A percentile compares a stretch with the other conserved stretches of the same genome.
Evolutionary conservation across 2,329 filamentous ascomycete species (phyloP).

Genomic region (Colletotrichum sublineola): DNA sequence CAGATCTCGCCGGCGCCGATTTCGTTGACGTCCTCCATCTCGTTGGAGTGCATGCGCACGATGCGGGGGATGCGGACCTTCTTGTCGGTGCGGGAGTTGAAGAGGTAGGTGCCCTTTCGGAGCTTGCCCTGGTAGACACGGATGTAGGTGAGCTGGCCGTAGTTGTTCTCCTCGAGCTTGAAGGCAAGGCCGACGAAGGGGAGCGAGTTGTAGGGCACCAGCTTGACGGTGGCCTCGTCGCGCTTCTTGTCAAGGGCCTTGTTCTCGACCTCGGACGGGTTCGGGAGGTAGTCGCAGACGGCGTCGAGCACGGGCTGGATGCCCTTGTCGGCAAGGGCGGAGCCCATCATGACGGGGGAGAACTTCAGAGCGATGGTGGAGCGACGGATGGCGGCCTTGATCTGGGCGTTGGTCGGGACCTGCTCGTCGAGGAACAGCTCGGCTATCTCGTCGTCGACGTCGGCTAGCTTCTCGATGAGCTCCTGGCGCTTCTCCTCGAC

Average conservation of each 20-base stretch:
- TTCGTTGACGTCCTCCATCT: slow-evolving; percentile 96
- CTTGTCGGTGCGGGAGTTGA: slow-evolving; percentile 94
- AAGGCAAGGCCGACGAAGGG: slow-evolving; percentile 97
- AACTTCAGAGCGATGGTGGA: slow-evolving; percentile 93
- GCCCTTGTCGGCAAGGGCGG: slow-evolving; percentile 92
- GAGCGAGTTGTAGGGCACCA: slow-evolving; percentile 92
- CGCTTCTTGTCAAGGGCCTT: slow-evolving; percentile 86
- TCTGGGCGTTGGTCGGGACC: slow-evolving; percentile 82
- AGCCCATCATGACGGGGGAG: slow-evolving; percentile 95
- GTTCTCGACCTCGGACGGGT: slow-evolving; percentile 91
- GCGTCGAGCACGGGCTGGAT: slow-evolving; percentile 97
- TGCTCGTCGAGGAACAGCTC: slow-evolving; percentile 93
- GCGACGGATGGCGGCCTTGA: slow-evolving; percentile 92
- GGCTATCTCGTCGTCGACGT: slow-evolving; percentile 98
- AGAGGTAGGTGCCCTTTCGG: slow-evolving; percentile 89
- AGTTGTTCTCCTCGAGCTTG: slow-evolving; percentile 99
- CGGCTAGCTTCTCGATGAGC: slow-evolving; percentile 93
- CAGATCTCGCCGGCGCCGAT: slow-evolving; percentile 98
- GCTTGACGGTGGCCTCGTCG: slow-evolving; percentile 83
- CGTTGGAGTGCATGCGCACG: slow-evolving; percentile 99
- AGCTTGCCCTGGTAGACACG: slow-evolving; percentile 96
- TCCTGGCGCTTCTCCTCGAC: slow-evolving; percentile 85
- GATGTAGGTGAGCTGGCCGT: slow-evolving; percentile 97
- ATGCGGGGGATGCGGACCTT: slow-evolving; percentile 97
- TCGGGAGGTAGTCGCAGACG: slow-evolving; percentile 95